phyloP scores from a whole-genome alignment of 441 rosid genomes.

The Populus hybrid region DNA sequence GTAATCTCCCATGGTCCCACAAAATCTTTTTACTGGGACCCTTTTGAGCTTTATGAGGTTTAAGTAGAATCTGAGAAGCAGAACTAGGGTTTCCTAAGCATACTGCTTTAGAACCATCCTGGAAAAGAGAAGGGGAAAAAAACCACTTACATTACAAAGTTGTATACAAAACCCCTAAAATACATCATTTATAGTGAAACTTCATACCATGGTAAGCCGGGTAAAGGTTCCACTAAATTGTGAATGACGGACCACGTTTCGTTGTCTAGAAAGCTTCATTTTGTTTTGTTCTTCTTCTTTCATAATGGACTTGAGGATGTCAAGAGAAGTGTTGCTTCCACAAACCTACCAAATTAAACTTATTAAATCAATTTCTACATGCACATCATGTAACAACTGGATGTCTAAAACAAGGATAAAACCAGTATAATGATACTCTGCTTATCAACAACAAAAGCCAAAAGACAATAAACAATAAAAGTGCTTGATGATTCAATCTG shows the following conservation, averaged over 20 bases:
- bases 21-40: conserved; percentile 55
- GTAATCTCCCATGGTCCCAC: conserved; percentile 61
- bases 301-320: conserved; percentile 72
- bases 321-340: conserved; percentile 48
- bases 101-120: conserved; percentile 91
- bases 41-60: conserved; percentile 48
- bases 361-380: neutral
- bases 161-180: conserved; percentile 3
- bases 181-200: conserved; percentile 15
- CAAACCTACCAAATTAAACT: conserved; percentile 38
- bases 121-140: conserved; percentile 7
- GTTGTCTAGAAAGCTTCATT: conserved; percentile 51
- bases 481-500: neutral
- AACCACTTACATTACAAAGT: neutral
- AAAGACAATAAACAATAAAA: neutral
- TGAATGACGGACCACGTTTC: conserved; percentile 56
- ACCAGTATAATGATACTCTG: neutral
- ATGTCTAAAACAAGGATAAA: neutral
- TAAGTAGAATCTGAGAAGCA: conserved; percentile 41
- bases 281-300: conserved; percentile 67
- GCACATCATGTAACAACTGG: conserved; percentile 4
- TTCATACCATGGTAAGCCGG: conserved; percentile 70
- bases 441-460: neutral
- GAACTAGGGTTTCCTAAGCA: conserved; percentile 60
- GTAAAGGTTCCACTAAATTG: conserved; percentile 92